phyloP scores from a whole-genome alignment of 768 basidiomycete species.

The Trametes gibbosa region DNA sequence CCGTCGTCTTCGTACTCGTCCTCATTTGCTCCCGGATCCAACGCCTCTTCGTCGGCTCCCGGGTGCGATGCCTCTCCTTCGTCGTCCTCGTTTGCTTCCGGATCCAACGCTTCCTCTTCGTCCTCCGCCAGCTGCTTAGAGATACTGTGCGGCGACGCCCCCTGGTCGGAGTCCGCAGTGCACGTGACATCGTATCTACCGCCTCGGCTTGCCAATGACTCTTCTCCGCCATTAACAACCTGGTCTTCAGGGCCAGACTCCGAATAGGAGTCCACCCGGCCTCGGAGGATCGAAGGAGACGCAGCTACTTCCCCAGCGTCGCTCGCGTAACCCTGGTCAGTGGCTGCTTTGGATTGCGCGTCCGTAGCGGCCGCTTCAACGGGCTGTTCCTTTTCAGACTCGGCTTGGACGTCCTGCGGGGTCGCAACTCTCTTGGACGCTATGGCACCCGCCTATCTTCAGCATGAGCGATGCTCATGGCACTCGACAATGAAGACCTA shows the following conservation, averaged over 20 bases:
- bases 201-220: background rate
- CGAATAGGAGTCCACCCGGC: background rate
- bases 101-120: background rate
- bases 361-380: background rate
- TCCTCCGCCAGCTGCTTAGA: background rate
- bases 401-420: background rate
- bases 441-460: background rate
- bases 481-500: conserved; percentile 1
- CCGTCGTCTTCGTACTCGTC: background rate
- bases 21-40: background rate
- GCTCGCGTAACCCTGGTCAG: background rate
- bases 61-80: no score
- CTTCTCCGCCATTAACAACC: background rate
- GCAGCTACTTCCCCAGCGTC: background rate
- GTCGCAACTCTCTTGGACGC: background rate
- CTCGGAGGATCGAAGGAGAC: background rate
- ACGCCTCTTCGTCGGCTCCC: background rate
- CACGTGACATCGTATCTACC: conserved; percentile 5
- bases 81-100: no score
- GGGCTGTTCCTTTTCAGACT: background rate
- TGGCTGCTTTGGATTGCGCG: background rate
- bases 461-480: background rate
- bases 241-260: background rate
- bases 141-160: conserved; percentile 5
- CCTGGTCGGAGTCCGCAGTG: conserved; percentile 10